These are phyloP conservation scores for Thermoascus crustaceus DNA, from an alignment of 2,329 filamentous ascomycete species.

Conservation along the genomic window DNA sequence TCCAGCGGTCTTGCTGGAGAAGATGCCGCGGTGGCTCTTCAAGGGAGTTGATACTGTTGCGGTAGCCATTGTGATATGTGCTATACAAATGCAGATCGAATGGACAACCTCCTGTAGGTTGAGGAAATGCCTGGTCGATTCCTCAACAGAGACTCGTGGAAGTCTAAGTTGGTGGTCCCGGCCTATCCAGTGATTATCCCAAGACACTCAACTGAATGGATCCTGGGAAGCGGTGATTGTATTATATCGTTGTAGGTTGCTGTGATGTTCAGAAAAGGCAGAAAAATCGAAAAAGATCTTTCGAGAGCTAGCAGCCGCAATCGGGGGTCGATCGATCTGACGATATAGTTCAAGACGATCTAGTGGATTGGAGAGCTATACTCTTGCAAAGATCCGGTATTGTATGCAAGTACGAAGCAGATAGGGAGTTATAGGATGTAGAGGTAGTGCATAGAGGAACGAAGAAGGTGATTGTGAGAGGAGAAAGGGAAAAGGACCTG, in stretches of 20 bases:
- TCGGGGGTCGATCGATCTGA: slow-evolving; percentile 7
- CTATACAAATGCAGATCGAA: slow-evolving; percentile 25
- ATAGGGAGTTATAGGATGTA: slow-evolving; percentile 26
- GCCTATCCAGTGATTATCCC: slow-evolving; percentile 22
- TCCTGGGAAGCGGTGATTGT: slow-evolving; percentile 25
- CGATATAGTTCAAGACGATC: slow-evolving; percentile 26
- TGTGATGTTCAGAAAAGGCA: slow-evolving; percentile 24
- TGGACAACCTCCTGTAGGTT: slow-evolving; percentile 32
- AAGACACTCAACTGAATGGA: slow-evolving; percentile 32
- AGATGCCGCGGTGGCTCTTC: slow-evolving; percentile 90
- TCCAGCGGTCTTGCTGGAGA: slow-evolving; percentile 85
- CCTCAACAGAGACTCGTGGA: slow-evolving; percentile 18
- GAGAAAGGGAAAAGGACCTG: slow-evolving; percentile 13
- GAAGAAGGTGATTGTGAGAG: slow-evolving; percentile 15
- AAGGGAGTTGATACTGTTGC: slow-evolving; percentile 77
- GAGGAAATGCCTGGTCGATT: slow-evolving; percentile 12
- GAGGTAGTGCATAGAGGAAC: slow-evolving; percentile 17
- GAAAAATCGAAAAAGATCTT: slow-evolving; percentile 18
- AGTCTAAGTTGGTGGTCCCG: slow-evolving; percentile 24
- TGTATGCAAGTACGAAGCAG: slow-evolving; percentile 17
- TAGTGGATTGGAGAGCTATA: slow-evolving; percentile 29
- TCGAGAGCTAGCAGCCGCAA: neutral
- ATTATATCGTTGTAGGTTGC: slow-evolving; percentile 20
- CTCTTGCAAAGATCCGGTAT: slow-evolving; percentile 17
- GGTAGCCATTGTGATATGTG: slow-evolving; percentile 64